Evolutionary conservation across 495 filamentous ascomycete species (phyloP).

Genomic region (Penicillium robsamsonii): DNA sequence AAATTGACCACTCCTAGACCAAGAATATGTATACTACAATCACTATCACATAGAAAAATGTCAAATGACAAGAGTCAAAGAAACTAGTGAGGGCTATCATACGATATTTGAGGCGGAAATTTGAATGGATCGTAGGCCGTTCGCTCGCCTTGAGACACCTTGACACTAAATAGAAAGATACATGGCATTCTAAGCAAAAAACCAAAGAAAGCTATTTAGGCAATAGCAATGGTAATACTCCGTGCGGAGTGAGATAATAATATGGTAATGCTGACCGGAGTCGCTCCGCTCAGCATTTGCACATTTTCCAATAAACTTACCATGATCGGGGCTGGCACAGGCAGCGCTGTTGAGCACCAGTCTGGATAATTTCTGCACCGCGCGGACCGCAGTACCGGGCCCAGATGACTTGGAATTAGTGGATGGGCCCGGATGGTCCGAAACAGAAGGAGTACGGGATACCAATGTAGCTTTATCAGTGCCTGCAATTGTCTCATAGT

Average conservation of each 20-base stretch:
- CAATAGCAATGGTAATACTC: background rate
- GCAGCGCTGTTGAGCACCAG: background rate
- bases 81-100: background rate
- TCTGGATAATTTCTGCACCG: slow-evolving; percentile 5
- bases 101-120: background rate
- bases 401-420: slow-evolving; percentile 13
- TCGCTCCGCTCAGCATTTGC: background rate
- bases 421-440: background rate
- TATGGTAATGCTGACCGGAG: slow-evolving; percentile 2
- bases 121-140: background rate
- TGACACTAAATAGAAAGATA: background rate
- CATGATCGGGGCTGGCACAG: slow-evolving; percentile 6
- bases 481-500: background rate
- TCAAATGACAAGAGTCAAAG: slow-evolving; percentile 17
- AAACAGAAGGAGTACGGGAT: background rate
- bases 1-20: background rate
- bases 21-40: slow-evolving; percentile 4
- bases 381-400: slow-evolving; percentile 19
- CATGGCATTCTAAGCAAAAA: background rate
- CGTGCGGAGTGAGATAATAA: background rate
- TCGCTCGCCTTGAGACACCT: background rate
- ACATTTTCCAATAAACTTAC: slow-evolving; percentile 1
- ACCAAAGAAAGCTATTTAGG: background rate
- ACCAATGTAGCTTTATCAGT: background rate
- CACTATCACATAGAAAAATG: slow-evolving; percentile 16